Conservation (phyloP, 2,329 filamentous ascomycete genomes). For the Cadophora sp. region DNA sequence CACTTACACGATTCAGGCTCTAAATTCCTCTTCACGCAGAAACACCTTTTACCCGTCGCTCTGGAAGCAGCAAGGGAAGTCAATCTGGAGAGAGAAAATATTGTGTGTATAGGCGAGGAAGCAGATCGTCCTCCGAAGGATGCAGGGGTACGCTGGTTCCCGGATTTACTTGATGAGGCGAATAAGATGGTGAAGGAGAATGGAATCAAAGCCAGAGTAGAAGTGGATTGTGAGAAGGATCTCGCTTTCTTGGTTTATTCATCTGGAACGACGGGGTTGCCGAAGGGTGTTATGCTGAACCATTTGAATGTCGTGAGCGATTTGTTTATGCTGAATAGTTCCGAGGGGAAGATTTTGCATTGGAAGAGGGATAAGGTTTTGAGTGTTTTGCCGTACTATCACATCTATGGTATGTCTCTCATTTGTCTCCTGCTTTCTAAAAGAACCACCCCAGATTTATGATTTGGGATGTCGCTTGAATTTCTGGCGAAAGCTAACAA, state of each 20-base stretch:
- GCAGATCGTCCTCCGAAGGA: constrained; percentile 43
- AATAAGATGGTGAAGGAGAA: constrained; percentile 60
- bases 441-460: too few relatives aligned
- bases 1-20: constrained; percentile 80
- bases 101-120: constrained; percentile 77
- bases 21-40: constrained; percentile 76
- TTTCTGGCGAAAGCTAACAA: too few relatives aligned
- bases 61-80: constrained; percentile 70
- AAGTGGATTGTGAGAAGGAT: constrained; percentile 59
- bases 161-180: constrained; percentile 18
- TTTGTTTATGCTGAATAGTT: constrained; percentile 57
- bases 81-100: constrained; percentile 71
- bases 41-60: constrained; percentile 67
- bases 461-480: too few relatives aligned
- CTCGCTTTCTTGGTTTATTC: constrained; percentile 81
- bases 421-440: too few relatives aligned
- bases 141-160: constrained; percentile 40
- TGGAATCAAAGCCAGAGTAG: constrained; percentile 36
- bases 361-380: constrained; percentile 43
- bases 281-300: constrained; percentile 88
- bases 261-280: constrained; percentile 53
- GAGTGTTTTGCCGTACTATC: constrained; percentile 84
- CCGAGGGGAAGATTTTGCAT: constrained; percentile 50
- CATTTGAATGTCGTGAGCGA: constrained; percentile 85
- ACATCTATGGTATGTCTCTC: constrained; percentile 59